phyloP scores from a whole-genome alignment of 257 asterid species.

The Scutellaria galericulata region DNA sequence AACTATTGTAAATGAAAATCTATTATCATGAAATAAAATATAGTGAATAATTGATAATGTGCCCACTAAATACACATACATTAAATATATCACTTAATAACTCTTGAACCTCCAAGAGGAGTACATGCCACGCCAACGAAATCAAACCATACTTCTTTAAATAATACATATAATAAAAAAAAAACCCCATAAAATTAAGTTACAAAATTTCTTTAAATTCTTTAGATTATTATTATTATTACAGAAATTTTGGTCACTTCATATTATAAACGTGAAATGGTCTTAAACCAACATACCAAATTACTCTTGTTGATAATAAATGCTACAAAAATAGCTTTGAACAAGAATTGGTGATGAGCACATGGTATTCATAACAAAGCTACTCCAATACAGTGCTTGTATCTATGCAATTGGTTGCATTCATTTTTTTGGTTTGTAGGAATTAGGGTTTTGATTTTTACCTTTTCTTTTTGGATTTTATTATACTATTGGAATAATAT shows the following conservation, averaged over 20 bases:
- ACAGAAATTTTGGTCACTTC: neutral
- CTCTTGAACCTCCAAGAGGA: too few species aligned
- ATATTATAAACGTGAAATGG: constrained; percentile 23
- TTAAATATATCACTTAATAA: too few species aligned
- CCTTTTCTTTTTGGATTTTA: constrained; percentile 13
- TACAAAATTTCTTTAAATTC: neutral
- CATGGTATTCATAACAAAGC: constrained; percentile 20
- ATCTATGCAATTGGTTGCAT: constrained; percentile 17
- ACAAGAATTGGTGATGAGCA: constrained; percentile 34
- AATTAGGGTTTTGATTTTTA: constrained; percentile 31
- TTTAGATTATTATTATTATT: neutral
- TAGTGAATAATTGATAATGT: too few species aligned
- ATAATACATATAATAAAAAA: too few species aligned
- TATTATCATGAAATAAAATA: too few species aligned
- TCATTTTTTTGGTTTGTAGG: constrained; percentile 8
- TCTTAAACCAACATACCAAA: constrained; percentile 18
- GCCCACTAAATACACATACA: too few species aligned
- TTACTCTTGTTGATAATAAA: constrained; percentile 13
- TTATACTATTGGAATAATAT: neutral
- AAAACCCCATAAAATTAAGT: neutral
- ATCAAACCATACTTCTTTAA: too few species aligned
- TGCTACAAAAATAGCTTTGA: constrained; percentile 26
- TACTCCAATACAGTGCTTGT: constrained; percentile 19
- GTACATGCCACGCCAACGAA: too few species aligned
- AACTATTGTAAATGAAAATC: too few species aligned